Evolutionary conservation across 768 basidiomycete genomes (phyloP).

Genomic region (Tylopilus cervinicoccineus): DNA sequence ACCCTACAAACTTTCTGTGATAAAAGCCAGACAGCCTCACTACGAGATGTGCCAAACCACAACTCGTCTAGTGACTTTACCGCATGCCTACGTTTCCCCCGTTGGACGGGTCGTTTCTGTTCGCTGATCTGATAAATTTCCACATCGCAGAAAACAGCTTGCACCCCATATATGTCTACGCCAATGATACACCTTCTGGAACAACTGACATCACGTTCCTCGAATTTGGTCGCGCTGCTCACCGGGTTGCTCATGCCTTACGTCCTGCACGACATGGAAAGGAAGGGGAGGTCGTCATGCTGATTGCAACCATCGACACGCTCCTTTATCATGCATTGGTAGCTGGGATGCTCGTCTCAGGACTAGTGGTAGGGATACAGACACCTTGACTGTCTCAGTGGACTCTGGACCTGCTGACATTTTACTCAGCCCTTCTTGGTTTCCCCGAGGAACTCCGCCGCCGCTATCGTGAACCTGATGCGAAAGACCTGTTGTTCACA

Average conservation of each 20-base stretch:
- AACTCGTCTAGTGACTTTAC: background rate
- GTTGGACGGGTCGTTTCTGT: constrained; percentile 15
- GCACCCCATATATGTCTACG: constrained; percentile 14
- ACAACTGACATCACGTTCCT: constrained; percentile 17
- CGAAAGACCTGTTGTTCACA: constrained; percentile 15
- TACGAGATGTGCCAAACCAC: background rate
- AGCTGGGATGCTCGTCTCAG: constrained; percentile 26
- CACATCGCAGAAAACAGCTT: constrained; percentile 16
- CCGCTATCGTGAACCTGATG: constrained; percentile 21
- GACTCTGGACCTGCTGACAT: background rate
- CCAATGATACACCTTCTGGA: constrained; percentile 7
- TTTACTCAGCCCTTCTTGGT: constrained; percentile 21
- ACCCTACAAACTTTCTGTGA: background rate
- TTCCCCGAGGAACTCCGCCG: constrained; percentile 20
- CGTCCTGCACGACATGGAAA: constrained; percentile 15
- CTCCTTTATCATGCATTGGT: constrained; percentile 27
- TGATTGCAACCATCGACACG: constrained; percentile 31
- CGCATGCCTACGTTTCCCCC: constrained; percentile 10
- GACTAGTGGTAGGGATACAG: constrained; percentile 28
- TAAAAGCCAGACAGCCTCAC: background rate
- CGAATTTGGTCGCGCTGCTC: constrained; percentile 29
- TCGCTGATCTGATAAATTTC: constrained; percentile 24
- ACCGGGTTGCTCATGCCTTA: constrained; percentile 28
- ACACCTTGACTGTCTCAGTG: background rate
- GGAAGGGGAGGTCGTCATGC: constrained; percentile 28